phyloP scores from a whole-genome alignment of 192 early-diverging fungal species.

The Haplosporangium gracile region DNA sequence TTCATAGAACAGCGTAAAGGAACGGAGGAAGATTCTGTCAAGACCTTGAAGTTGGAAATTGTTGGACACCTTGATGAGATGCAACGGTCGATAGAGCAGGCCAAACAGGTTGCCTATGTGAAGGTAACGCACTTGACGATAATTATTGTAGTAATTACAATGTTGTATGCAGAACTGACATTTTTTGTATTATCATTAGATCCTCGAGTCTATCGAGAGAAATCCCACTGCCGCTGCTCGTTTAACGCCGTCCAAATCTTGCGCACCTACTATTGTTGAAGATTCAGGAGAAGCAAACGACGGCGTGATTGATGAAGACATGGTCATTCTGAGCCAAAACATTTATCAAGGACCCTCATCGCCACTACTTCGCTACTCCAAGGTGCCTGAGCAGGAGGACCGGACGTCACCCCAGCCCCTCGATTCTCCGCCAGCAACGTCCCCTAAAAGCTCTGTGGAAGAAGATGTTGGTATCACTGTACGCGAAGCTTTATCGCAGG shows the following conservation, averaged over 20 bases:
- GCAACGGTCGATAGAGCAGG: constrained; percentile 28
- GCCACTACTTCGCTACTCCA: constrained; percentile 28
- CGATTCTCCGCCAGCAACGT: too few species aligned
- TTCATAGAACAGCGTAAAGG: neutral
- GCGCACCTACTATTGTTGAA: neutral
- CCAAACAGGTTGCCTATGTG: constrained; percentile 23
- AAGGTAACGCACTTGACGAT: constrained; percentile 18
- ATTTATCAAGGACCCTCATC: constrained; percentile 16
- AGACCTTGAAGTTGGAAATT: constrained; percentile 17
- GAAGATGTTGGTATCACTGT: neutral
- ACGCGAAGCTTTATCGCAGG: neutral
- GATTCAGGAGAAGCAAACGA: neutral
- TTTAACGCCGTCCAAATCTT: neutral
- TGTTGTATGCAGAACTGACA: neutral
- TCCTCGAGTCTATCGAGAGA: constrained; percentile 21
- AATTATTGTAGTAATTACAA: neutral
- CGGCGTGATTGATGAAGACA: neutral
- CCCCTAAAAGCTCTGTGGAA: neutral
- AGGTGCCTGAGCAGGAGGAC: neutral
- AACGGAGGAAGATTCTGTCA: neutral
- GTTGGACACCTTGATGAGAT: constrained; percentile 27
- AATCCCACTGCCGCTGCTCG: constrained; percentile 18
- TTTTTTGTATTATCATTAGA: neutral
- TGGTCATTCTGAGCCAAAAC: neutral
- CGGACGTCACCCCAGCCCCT: neutral